Evolutionary conservation across 495 filamentous ascomycete species (phyloP).

Genomic region (Annulohypoxylon maeteangense): DNA sequence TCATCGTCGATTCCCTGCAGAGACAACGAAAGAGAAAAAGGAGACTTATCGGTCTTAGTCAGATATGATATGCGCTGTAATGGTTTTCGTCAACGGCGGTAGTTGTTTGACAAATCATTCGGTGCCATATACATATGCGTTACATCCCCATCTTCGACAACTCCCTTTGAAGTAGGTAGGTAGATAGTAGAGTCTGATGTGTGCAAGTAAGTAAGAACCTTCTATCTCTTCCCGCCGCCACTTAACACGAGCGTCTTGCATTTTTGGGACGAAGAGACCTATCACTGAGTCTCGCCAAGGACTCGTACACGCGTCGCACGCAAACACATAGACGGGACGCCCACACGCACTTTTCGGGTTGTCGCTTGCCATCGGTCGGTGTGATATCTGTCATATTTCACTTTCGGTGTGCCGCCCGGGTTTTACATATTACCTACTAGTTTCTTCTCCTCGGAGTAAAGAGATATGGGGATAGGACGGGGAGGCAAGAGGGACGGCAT

Average conservation of each 20-base stretch:
- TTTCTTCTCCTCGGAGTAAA: conserved; percentile 2
- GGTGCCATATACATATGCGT: conserved; percentile 16
- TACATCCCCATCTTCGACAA: conserved; percentile 12
- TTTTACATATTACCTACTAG: conserved; percentile 3
- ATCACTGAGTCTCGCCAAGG: conserved; percentile 36
- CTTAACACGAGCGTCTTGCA: conserved; percentile 28
- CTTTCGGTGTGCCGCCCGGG: conserved; percentile 36
- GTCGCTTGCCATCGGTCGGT: conserved; percentile 35
- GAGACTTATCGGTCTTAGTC: conserved; percentile 32
- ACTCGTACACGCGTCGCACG: conserved; percentile 38
- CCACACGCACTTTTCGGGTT: conserved; percentile 14
- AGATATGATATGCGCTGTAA: conserved; percentile 24
- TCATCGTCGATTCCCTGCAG: conserved; percentile 12
- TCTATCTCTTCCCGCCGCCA: conserved; percentile 8
- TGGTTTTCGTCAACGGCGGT: conserved; percentile 14
- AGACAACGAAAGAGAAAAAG: neutral
- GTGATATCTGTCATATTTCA: conserved; percentile 35
- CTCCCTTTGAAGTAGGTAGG: conserved; percentile 18
- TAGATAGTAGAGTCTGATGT: conserved; percentile 6
- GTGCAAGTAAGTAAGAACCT: neutral
- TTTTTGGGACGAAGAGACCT: conserved; percentile 29
- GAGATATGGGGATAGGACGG: neutral
- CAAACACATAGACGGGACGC: conserved; percentile 20
- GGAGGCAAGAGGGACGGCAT: neutral
- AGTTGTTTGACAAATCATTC: conserved; percentile 32